Evolutionary conservation across 2,329 filamentous ascomycete species (phyloP).

Genomic region (Fusarium nurragi): DNA sequence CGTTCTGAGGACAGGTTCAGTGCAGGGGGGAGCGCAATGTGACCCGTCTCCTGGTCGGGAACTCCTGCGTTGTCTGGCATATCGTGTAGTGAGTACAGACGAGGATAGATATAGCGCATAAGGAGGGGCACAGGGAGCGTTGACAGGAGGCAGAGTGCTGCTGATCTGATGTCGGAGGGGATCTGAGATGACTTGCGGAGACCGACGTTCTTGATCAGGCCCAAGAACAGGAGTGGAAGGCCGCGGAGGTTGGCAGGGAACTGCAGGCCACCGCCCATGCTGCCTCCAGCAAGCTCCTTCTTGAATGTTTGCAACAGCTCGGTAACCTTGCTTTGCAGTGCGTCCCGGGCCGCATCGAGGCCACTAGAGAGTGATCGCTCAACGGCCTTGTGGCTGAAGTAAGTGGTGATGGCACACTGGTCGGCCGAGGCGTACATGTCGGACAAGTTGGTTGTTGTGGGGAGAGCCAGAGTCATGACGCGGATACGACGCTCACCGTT

Average conservation of each 20-base stretch:
- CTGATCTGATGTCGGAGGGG: slow-evolving; percentile 90
- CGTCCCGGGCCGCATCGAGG: slow-evolving; percentile 89
- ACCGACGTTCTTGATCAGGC: slow-evolving; percentile 94
- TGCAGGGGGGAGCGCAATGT: slow-evolving; percentile 86
- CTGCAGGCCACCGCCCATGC: slow-evolving; percentile 93
- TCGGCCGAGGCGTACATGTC: slow-evolving; percentile 96
- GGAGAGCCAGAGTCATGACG: slow-evolving; percentile 91
- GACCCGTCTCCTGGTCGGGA: slow-evolving; percentile 84
- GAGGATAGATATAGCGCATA: slow-evolving; percentile 91
- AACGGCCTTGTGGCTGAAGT: slow-evolving; percentile 97
- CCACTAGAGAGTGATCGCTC: slow-evolving; percentile 87
- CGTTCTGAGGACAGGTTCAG: slow-evolving; percentile 89
- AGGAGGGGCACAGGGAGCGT: slow-evolving; percentile 89
- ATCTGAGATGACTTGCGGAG: slow-evolving; percentile 93
- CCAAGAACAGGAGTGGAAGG: slow-evolving; percentile 89
- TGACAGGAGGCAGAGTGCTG: slow-evolving; percentile 91
- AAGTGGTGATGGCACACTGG: slow-evolving; percentile 90
- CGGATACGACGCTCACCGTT: slow-evolving; percentile 96
- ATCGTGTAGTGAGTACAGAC: slow-evolving; percentile 88
- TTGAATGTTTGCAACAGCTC: slow-evolving; percentile 95
- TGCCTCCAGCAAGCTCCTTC: slow-evolving; percentile 95
- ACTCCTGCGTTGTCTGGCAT: slow-evolving; percentile 95
- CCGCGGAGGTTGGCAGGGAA: slow-evolving; percentile 93
- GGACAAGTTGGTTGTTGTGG: slow-evolving; percentile 88
- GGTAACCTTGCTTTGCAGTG: slow-evolving; percentile 88